Base-by-base conservation (phyloP, 805 yeast species). In the Myxozyma monticola region DNA sequence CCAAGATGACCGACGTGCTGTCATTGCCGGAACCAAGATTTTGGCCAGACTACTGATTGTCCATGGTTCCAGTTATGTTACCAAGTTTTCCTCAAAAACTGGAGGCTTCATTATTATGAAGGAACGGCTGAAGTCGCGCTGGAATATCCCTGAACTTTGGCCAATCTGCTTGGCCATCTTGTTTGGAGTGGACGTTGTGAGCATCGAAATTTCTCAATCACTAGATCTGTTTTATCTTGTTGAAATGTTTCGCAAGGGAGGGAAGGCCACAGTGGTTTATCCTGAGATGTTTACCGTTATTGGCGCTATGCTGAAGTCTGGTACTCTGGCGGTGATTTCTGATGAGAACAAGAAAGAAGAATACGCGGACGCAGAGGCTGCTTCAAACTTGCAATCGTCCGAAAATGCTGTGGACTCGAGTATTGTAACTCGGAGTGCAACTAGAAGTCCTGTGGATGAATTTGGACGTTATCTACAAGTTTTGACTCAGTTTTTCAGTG, bases 21-120 rank as follows among this genome's bases (percentile, higher is more conserved):
- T 64, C n/a, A 64, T 67, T 30, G 54, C 61, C 7, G 63, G 69
- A 0, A 49, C 74, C n/a, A 66, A 67, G n/a, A 64, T 86, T 12
- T 63, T 86, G 17, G 68, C 81, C 4, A 74, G 74, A 48, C 64
- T 81, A 3, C 66, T 85, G 15, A 64, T 70, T 14, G 64, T 74
- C 5, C 64, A 76, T 5, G 83, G 83, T 1, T 63, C 73, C 2
- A 71, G 72, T 28, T 72, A 74, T 2, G 76, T 76, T 45, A 72
- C 68, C 24, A 66, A 74, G 21, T 84, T 85, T 54, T 37, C 60
- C 3, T 25, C 49, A 17, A 54, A 55, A 21, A 43, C 52, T 22
- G 56, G 59, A 7, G 88, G 88, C 0, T 65, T 78, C 24, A 74
- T 71, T 45, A 75, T 77, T 8, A 64, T 78, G 45, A 72, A 76